Conservation (phyloP, 1,284 basidiomycete genomes). For the Coriolopsis trogii region DNA sequence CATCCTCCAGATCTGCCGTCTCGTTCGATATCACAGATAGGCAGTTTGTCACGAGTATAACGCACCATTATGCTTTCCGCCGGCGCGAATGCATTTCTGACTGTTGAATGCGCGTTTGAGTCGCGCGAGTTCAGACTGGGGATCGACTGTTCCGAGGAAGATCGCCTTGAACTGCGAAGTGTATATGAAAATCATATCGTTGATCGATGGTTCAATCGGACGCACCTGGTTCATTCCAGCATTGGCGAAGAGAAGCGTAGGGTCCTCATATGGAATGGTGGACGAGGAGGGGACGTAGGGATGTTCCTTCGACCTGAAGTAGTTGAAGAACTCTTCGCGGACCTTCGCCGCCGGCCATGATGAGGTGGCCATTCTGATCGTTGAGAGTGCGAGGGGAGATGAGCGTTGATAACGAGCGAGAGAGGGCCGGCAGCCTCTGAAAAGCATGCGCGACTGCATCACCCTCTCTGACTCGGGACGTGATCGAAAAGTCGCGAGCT, state of each 20-base stretch:
- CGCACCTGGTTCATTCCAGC: constrained; percentile 93
- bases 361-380: constrained; percentile 17
- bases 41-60: background rate
- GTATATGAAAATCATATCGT: constrained; percentile 8
- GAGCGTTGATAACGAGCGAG: constrained; percentile 20
- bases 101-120: constrained; percentile 94
- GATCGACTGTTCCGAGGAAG: constrained; percentile 96
- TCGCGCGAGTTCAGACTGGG: constrained; percentile 85
- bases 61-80: constrained; percentile 96
- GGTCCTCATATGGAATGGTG: constrained; percentile 96
- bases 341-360: constrained; percentile 75
- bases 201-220: constrained; percentile 4
- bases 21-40: constrained; percentile 11
- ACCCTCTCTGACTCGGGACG: constrained; percentile 20
- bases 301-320: constrained; percentile 81
- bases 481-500: constrained; percentile 23
- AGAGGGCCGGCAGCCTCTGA: constrained; percentile 17
- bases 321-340: constrained; percentile 77
- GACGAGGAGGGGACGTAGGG: constrained; percentile 93
- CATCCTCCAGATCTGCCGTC: constrained; percentile 88
- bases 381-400: constrained; percentile 15
- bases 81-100: constrained; percentile 98
- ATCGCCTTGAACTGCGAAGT: constrained; percentile 88
- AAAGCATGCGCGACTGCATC: constrained; percentile 23
- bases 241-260: constrained; percentile 96